Conservation (phyloP, 2,329 filamentous ascomycete genomes). For the Hypoxylon sp. region DNA sequence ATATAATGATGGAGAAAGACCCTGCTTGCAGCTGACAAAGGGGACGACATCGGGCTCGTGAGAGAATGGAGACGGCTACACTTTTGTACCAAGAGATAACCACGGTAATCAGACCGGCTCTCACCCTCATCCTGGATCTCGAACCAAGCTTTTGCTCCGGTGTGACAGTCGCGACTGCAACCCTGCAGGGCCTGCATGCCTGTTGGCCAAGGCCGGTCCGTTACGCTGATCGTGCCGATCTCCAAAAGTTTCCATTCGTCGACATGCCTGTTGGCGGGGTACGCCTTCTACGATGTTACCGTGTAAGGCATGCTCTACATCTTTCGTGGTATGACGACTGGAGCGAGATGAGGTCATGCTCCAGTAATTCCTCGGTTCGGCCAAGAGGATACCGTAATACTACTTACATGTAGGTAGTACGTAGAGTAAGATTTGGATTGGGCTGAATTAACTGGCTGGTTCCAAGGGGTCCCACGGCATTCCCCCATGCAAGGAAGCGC, state of each 20-base stretch:
- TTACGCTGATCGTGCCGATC: slow-evolving; percentile 40
- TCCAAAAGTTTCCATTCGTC: slow-evolving; percentile 30
- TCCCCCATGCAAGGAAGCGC: slow-evolving; percentile 32
- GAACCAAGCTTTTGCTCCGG: slow-evolving; percentile 42
- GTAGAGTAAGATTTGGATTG: slow-evolving; percentile 23
- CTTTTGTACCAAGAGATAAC: slow-evolving; percentile 28
- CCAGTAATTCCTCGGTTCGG: slow-evolving; percentile 40
- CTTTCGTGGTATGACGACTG: slow-evolving; percentile 33
- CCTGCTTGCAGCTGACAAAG: slow-evolving; percentile 35
- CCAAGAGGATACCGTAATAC: slow-evolving; percentile 25
- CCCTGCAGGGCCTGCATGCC: slow-evolving; percentile 33
- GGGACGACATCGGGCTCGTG: slow-evolving; percentile 27
- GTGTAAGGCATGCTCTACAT: slow-evolving; percentile 37
- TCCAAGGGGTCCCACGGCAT: slow-evolving; percentile 36
- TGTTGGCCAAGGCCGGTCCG: slow-evolving; percentile 32
- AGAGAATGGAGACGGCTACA: slow-evolving; percentile 26
- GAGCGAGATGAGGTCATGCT: slow-evolving; percentile 38
- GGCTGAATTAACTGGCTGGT: slow-evolving; percentile 35
- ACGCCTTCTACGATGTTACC: slow-evolving; percentile 14
- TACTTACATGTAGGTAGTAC: background rate
- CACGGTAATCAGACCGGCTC: slow-evolving; percentile 27
- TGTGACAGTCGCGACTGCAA: slow-evolving; percentile 35
- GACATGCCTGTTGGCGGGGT: slow-evolving; percentile 28
- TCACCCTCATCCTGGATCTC: slow-evolving; percentile 39
- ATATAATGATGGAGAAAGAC: slow-evolving; percentile 42